Base-by-base conservation (phyloP, 2,329 filamentous ascomycete genomes). In the Emericellopsis cladophorae region DNA sequence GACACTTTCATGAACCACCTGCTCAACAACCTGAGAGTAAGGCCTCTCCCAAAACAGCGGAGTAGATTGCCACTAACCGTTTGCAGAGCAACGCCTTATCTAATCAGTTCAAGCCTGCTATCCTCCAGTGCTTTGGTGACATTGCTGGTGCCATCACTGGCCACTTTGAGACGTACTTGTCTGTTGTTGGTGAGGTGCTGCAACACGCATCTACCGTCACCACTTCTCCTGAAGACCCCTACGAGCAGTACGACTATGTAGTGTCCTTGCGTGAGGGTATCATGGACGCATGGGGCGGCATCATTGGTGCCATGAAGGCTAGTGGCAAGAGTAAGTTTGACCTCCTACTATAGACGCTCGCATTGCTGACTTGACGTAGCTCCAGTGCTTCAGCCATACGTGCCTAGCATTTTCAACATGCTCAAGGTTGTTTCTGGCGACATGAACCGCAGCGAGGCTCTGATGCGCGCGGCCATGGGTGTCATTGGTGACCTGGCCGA, bases 1-100 rank as follows among this genome's bases (percentile, higher is more conserved):
- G 92, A 98, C 55, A 77, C 81, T 49, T 95, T 96, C 62, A 98
- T 98, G 92, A 98, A 98, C 72, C 84, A 92, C 58, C 72, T 98
- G 44, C 76, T 98, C 47, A 89, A 87, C 69, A 93, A 95, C 64
- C 68, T 98, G 34, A 79, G 85, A 61, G 82, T 86, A 61, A 57
- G 74, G 71, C 33, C 14, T 15, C 2, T 9, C 22, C 18, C 11
- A 23, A 31, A n/a, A 14, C 5, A 37, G 15, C 31, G 35, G 18
- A 32, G n/a, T 12, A 35, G 21, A 31, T 31, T 21, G 14, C 23
- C 7, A 14, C 12, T 39, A 33, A 37, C 26, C 9, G 18, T 26
- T 24, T 32, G 3, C 58, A 87, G 78, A 93, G 86, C 62, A 79
- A 83, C 11, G 76, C 81, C n/a, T 73, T 94, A 41, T 84, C 84